Percentiles rank a stretch among this genome's conserved stretches.
Conservation (phyloP, 192 early-diverging fungal species). For the Haplosporangium gracile region DNA sequence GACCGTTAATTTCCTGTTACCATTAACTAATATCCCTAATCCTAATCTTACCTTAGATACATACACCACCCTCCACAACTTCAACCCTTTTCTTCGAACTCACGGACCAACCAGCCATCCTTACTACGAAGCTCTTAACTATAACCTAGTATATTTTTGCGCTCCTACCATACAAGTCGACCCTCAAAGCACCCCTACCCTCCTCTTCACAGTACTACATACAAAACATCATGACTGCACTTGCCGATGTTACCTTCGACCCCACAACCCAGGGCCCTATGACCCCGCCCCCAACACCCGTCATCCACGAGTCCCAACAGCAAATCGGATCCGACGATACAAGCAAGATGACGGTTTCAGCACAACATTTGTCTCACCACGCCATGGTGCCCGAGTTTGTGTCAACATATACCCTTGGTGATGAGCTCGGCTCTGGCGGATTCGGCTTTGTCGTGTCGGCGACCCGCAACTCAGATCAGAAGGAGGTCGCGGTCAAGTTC, state of each 20-base stretch:
- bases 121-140: no score
- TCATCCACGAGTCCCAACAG: neutral
- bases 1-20: neutral
- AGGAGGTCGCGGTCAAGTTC: conserved; percentile 82
- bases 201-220: no score
- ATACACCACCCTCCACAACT: neutral
- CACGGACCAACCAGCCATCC: neutral
- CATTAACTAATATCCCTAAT: neutral
- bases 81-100: neutral
- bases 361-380: conserved; percentile 32
- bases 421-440: conserved; percentile 77
- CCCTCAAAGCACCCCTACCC: neutral
- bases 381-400: conserved; percentile 33
- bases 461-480: conserved; percentile 58
- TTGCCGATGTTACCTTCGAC: conserved; percentile 46
- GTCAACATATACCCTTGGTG: conserved; percentile 57
- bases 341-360: conserved; percentile 41
- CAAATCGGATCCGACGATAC: conserved; percentile 5
- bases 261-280: conserved; percentile 32
- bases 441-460: conserved; percentile 79
- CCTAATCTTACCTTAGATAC: neutral
- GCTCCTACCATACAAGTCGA: neutral
- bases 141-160: neutral
- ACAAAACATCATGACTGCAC: conserved; percentile 19
- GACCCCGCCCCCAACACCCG: conserved; percentile 31